Evolutionary conservation across 257 asterid genomes (phyloP), one percentile per base, ranked within the genome.

Genomic region (Verbena officinalis): DNA sequence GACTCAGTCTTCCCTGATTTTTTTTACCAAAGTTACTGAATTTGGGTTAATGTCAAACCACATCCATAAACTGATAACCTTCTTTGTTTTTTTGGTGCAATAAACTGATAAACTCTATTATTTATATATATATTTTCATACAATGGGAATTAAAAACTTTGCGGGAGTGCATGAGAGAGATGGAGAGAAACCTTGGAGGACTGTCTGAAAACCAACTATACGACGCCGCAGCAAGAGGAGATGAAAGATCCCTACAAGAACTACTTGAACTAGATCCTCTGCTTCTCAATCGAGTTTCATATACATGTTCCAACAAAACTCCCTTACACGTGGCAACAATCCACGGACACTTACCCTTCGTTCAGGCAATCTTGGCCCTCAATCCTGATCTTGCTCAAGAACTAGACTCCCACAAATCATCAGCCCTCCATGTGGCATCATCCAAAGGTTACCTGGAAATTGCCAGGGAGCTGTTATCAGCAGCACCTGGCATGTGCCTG

Each of bases 401-500:
- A 21, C 16, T 81, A 13, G 81, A 81, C 52, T 58, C 77, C 1
- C 75, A 75, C 22, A 67, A 59, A 39, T 68, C 65, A 0, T 76
- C 87, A 3, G 64, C 87, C 75, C 15, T 83, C 15, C 90, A 83
- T 55, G 4, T 80, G 13, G 89, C 87, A 19, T 69, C 87, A 1
- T 57, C 54, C 4, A 74, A 63, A 51, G 90, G 87, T 1, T 17
- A 74, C 14, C 1, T 72, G 19, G 67, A 76, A 17, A 78, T 81
- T 6, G 75, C 34, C 0, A 70, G 12, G 8, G 11, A 1, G 5
- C n/a, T 84, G 62, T 9, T 56, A 2, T 17, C 44, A 3, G 75
- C 75, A 19, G 70, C 79, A 53, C 80, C 84, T 4, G 73, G 74
- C 16, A 66, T 76, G 80, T 80, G 87, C 33, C 49, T 78, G 9